A percentile compares a stretch with the other conserved stretches of the same genome.
These are phyloP conservation scores for Lepidium didymum DNA, from an alignment of 345 rosid genomes.

Conservation along the genomic window DNA sequence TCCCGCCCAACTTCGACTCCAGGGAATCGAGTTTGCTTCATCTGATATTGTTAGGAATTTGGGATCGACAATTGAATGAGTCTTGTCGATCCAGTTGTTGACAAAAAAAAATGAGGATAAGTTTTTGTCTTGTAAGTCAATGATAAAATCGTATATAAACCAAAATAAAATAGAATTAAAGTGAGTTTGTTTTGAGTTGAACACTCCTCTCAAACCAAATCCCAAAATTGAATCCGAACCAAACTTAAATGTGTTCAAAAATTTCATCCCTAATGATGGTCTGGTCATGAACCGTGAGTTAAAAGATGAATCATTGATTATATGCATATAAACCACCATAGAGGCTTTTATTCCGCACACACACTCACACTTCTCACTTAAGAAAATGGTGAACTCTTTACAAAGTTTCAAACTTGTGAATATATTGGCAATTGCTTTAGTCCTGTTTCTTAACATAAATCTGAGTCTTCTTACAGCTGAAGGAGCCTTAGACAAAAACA, in stretches of 20 bases:
- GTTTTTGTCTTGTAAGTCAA: background rate
- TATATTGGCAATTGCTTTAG: constrained; percentile 1
- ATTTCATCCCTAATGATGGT: background rate
- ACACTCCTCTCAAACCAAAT: background rate
- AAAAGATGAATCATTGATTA: background rate
- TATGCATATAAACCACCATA: background rate
- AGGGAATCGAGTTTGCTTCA: no score
- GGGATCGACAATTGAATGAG: no score
- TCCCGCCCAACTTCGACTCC: no score
- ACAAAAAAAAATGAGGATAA: background rate
- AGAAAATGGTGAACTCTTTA: constrained; percentile 6
- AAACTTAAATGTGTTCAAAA: background rate
- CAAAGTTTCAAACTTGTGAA: constrained; percentile 1
- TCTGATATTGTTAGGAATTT: no score
- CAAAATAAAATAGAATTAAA: background rate
- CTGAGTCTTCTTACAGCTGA: background rate
- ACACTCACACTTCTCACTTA: background rate
- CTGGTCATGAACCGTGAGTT: background rate
- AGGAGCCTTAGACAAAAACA: background rate
- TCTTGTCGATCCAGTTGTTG: no score
- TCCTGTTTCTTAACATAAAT: background rate
- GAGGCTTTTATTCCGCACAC: background rate
- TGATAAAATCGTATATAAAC: background rate
- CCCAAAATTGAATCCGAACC: background rate
- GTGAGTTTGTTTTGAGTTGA: background rate